Evolutionary conservation across 768 basidiomycete species (phyloP).

Genomic region (Thelephora ganbajun): DNA sequence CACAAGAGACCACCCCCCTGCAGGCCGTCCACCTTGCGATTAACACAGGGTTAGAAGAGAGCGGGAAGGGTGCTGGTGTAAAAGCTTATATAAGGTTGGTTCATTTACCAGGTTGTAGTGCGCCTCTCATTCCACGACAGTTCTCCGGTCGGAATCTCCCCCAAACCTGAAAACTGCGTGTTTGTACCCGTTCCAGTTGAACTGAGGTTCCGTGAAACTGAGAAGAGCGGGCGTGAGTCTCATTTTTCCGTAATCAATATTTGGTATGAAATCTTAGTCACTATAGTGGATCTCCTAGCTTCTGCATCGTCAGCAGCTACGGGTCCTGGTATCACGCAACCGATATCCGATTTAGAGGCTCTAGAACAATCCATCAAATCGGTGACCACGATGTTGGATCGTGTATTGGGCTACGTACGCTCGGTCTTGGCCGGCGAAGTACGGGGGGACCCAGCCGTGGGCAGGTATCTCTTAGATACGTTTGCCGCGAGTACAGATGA

Average conservation of each 20-base stretch:
- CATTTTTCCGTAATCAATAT: not conserved
- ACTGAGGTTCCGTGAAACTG: slow-evolving; percentile 68
- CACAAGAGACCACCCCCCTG: slow-evolving; percentile 78
- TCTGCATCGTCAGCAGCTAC: slow-evolving; percentile 28
- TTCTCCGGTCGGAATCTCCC: slow-evolving; percentile 77
- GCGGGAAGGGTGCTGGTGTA: slow-evolving; percentile 49
- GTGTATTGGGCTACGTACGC: slow-evolving; percentile 75
- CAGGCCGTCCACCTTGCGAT: slow-evolving; percentile 86
- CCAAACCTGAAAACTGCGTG: slow-evolving; percentile 89
- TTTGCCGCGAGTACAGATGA: slow-evolving; percentile 57
- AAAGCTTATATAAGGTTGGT: slow-evolving; percentile 77
- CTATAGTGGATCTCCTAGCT: slow-evolving; percentile 65
- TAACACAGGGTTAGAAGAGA: slow-evolving; percentile 63
- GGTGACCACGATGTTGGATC: slow-evolving; percentile 70
- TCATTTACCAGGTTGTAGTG: not conserved
- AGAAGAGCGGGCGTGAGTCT: slow-evolving; percentile 72
- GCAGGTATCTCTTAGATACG: slow-evolving; percentile 84
- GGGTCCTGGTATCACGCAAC: slow-evolving; percentile 32
- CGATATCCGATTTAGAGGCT: slow-evolving; percentile 56
- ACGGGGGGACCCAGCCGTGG: slow-evolving; percentile 72
- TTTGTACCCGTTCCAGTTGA: slow-evolving; percentile 88
- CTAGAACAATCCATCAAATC: slow-evolving; percentile 60
- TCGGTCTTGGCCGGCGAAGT: slow-evolving; percentile 66
- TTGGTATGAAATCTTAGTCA: slow-evolving; percentile 3
- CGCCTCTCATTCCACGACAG: slow-evolving; percentile 20